Evolutionary conservation across 208 protist species (phyloP), one percentile per base, ranked within the genome.

Genomic region (Crithidia acanthocephali): DNA sequence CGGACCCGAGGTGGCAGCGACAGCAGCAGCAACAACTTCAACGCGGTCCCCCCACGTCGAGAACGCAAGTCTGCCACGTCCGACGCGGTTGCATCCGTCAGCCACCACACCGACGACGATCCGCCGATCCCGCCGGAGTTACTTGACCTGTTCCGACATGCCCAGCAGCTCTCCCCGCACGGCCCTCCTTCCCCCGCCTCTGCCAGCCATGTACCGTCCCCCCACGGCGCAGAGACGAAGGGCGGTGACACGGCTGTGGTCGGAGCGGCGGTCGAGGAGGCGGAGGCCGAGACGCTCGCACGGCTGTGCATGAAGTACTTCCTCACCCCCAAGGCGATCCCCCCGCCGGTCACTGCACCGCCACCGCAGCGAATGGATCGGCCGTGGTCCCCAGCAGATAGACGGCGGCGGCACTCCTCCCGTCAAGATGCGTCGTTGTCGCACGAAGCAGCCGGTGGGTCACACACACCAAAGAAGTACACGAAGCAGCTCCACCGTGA

Each of bases 261-360:
- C 37, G 9, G 16, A 18, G 55, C 37, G 10, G 44, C 44, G 20
- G 35, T 18, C 0, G 65, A 67, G 0, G 65, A 72, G 2, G 44
- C 33, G n/a, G 45, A 61, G 25, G 72, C 57, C 42, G 50, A 64
- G 51, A 64, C 37, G n/a, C 33, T 78, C 32, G 72, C 72, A 23
- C 56, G 35, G 13, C 51, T 72, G 28, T 78, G 72, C 32, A 44
- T 68, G 22, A 68, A 45, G 27, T 78, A 78, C 59, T 72, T 78
- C 65, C 27, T 59, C 35, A 42, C 44, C 30, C 20, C 62, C 13
- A 44, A 15, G 16, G 27, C 33, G 6, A 2, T 33, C 2, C 22
- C 47, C 18, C 30, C 56, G 16, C 60, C 72, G 0, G 56, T 28
- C 15, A 30, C 44, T 4, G 37, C 56, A 20, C 27, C 64, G 10